A percentile compares a stretch with the other conserved stretches of the same genome.
phyloP scores from a whole-genome alignment of 140 eudicot genomes.

The Oenanthe javanica region DNA sequence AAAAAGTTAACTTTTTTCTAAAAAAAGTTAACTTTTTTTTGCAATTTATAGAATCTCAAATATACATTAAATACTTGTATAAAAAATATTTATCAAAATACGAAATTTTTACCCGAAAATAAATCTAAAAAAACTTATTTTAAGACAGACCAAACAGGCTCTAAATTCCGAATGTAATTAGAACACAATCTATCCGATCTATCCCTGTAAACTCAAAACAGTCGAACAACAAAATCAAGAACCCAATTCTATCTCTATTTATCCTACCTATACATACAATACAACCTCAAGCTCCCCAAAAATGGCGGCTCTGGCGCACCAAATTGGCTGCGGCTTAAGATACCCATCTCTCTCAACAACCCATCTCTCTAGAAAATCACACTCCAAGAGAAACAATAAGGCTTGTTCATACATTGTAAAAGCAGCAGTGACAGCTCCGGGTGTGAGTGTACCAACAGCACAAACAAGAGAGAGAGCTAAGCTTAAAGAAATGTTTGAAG shows the following conservation, averaged over 20 bases:
- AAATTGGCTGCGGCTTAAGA: slow-evolving; percentile 45
- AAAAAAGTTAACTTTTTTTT: too few species aligned
- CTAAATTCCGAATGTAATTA: too few species aligned
- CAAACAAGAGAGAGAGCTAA: slow-evolving; percentile 58
- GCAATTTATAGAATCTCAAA: too few species aligned
- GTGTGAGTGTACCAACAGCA: slow-evolving; percentile 39
- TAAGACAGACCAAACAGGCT: too few species aligned
- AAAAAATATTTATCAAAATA: too few species aligned
- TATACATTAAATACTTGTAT: too few species aligned
- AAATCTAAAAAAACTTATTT: too few species aligned
- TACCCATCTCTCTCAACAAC: slow-evolving; percentile 47
- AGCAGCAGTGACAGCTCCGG: slow-evolving; percentile 17
- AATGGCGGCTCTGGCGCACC: slow-evolving; percentile 72
- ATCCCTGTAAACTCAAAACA: slow-evolving; percentile 4
- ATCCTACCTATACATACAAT: background rate
- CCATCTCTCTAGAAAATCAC: slow-evolving; percentile 13
- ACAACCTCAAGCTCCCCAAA: background rate
- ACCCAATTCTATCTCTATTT: background rate
- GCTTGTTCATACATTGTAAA: background rate
- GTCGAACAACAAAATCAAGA: background rate
- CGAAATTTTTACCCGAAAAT: too few species aligned
- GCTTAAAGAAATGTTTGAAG: slow-evolving; percentile 68
- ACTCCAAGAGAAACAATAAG: background rate
- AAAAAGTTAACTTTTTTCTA: too few species aligned
- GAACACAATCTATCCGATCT: too few species aligned